Base-by-base conservation (phyloP, 2,329 filamentous ascomycete genomes). In the Chaetomium olivaceum region DNA sequence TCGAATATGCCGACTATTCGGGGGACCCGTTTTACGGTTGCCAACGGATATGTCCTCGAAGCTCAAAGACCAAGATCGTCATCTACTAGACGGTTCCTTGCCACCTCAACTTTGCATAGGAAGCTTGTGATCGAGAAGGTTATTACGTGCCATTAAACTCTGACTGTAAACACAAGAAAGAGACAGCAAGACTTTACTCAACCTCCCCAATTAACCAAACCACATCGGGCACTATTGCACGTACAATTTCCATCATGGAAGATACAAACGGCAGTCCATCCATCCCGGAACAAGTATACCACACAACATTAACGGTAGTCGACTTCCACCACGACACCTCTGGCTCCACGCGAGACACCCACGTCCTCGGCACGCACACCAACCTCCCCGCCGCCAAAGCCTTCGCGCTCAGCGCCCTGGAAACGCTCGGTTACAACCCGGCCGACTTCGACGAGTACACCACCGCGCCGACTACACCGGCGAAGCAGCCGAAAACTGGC, bases 301-400 rank as follows among this genome's bases (percentile, higher is more conserved):
- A 79, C 68, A 77, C 76, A 4, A 71, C 72, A 25, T 69, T 79
- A n/a, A 78, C 75, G 0, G 74, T 79, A 4, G 67, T 73, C 23
- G 71, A 73, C 33, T 76, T 73, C 65, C 76, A 79, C 68, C 70
- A 68, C 11, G 69, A 72, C 57, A 70, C 73, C 1, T 73, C 71
- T 0, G 74, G 73, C 23, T 71, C 70, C n/a, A 73, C 67, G 14
- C 74, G 71, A 19, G 71, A 70, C 2, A 73, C 74, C 52, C 77
- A 76, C 68, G 74, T 80, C 19, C 76, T 81, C 0, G 77, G 74
- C 59, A 80, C 79, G 0, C 78, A 77, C 63, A 76, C 74, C 4
- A 72, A 73, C 19, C 68, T 80, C 5, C 56, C 70, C 3, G 74
- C 76, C 0, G 79, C 80, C 16, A 80, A 81, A 66, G 62, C 64